Percentiles rank a stretch among this genome's conserved stretches.
Evolutionary conservation across 164 flowering plant species (phyloP).

Genomic region (Stephania japonica): DNA sequence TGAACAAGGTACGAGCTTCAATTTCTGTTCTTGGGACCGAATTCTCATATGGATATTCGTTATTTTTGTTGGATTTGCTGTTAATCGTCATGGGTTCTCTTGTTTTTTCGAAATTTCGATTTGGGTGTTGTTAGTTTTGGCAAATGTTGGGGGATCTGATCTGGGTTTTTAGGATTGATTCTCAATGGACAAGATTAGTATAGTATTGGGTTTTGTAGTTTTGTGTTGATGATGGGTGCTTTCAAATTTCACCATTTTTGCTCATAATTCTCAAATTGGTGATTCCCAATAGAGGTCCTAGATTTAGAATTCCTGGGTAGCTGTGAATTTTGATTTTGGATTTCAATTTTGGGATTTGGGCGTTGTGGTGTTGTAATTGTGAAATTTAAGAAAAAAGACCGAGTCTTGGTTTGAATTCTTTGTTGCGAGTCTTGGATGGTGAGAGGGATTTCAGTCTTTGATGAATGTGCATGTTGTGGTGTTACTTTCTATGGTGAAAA

Average conservation of each 20-base stretch:
- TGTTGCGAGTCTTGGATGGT: not conserved
- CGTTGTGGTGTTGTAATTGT: not conserved
- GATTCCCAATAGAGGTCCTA: not conserved
- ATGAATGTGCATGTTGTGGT: too few species aligned
- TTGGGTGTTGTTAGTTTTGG: not conserved
- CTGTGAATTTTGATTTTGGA: not conserved
- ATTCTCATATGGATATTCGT: not conserved
- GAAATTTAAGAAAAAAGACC: not conserved
- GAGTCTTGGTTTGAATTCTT: not conserved
- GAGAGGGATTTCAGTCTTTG: too few species aligned
- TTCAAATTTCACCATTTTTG: not conserved
- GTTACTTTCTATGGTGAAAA: too few species aligned
- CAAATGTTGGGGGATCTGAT: not conserved
- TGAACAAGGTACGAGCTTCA: constrained; percentile 10
- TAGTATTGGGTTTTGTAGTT: not conserved
- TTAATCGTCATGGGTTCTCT: not conserved
- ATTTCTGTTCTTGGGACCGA: not conserved
- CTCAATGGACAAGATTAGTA: too few species aligned
- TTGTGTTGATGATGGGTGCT: not conserved
- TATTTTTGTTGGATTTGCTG: not conserved
- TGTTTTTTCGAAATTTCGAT: not conserved
- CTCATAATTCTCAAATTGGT: not conserved
- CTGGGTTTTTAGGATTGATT: not conserved
- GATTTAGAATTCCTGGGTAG: not conserved
- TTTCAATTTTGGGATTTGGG: not conserved